Conservation (phyloP, 768 basidiomycete species). For the Termitomyces bulborhizus region DNA sequence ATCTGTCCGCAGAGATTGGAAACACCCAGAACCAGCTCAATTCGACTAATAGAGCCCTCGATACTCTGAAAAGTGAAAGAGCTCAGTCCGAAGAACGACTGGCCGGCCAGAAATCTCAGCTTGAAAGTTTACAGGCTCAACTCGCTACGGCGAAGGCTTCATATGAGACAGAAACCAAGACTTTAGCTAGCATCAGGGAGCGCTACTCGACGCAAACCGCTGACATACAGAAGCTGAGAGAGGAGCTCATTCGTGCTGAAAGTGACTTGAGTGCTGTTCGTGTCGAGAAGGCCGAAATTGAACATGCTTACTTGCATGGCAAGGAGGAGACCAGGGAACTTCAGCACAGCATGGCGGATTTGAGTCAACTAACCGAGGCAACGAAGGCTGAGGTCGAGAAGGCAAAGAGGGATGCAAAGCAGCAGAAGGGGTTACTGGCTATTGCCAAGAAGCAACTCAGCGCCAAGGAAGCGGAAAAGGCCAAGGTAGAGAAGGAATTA, state of each 20-base stretch:
- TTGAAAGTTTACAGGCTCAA: conserved; percentile 78
- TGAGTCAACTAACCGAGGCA: conserved; percentile 62
- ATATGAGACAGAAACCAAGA: conserved; percentile 77
- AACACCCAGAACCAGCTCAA: conserved; percentile 81
- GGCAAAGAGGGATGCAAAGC: conserved; percentile 87
- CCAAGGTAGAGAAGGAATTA: conserved; percentile 65
- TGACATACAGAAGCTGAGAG: conserved; percentile 64
- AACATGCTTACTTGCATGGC: conserved; percentile 79
- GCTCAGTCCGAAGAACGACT: conserved; percentile 57
- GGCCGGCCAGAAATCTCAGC: conserved; percentile 62
- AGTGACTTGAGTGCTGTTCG: conserved; percentile 86
- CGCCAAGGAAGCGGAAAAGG: conserved; percentile 73
- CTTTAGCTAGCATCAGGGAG: conserved; percentile 62
- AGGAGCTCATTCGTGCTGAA: conserved; percentile 84
- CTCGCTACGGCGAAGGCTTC: conserved; percentile 78
- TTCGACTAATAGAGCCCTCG: conserved; percentile 70
- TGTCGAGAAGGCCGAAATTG: conserved; percentile 88
- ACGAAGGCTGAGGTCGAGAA: conserved; percentile 79
- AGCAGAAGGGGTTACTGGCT: conserved; percentile 92
- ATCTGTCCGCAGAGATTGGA: conserved; percentile 81
- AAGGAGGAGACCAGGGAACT: conserved; percentile 91
- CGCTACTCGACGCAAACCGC: conserved; percentile 60
- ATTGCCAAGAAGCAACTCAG: conserved; percentile 93
- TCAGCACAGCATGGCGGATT: conserved; percentile 79
- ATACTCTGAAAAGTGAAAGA: conserved; percentile 61